Conservation (phyloP, 768 basidiomycete genomes). For the Artomyces pyxidatus region DNA sequence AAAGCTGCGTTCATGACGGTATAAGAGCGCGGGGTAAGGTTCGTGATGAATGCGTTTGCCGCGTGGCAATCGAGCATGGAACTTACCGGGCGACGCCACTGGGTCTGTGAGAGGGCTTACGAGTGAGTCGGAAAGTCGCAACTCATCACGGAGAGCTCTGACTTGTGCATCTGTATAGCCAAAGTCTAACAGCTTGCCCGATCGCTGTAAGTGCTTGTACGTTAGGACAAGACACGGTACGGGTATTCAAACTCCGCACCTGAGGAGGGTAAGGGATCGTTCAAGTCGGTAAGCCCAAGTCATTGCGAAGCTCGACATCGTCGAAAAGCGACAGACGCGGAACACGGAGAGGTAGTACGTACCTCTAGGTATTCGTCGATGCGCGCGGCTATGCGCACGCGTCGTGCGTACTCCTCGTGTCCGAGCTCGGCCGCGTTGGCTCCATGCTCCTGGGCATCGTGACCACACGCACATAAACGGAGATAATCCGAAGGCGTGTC, state of each 20-base stretch:
- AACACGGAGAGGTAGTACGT: constrained; percentile 20
- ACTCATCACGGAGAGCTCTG: constrained; percentile 59
- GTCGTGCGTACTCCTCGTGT: constrained; percentile 58
- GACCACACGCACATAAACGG: constrained; percentile 61
- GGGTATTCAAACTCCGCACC: constrained; percentile 17
- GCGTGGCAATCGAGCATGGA: constrained; percentile 14
- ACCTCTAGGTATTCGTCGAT: constrained; percentile 82
- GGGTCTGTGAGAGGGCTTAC: constrained; percentile 39
- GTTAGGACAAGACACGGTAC: background rate
- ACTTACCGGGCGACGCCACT: constrained; percentile 46
- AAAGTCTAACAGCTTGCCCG: constrained; percentile 72
- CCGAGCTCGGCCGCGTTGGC: constrained; percentile 50
- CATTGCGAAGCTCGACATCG: constrained; percentile 2
- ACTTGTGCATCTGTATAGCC: constrained; percentile 67
- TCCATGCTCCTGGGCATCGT: constrained; percentile 56
- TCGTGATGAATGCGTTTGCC: constrained; percentile 13
- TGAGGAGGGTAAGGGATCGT: background rate
- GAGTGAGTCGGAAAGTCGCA: constrained; percentile 45
- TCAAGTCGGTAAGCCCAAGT: background rate
- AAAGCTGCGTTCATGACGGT: background rate
- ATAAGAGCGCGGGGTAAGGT: constrained; percentile 7
- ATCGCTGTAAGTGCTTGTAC: constrained; percentile 42
- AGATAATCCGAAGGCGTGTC: constrained; percentile 45
- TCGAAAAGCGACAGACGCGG: background rate
- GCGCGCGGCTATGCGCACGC: constrained; percentile 66